phyloP scores from a whole-genome alignment of 768 basidiomycete genomes.

The Multifurca ochricompacta region DNA sequence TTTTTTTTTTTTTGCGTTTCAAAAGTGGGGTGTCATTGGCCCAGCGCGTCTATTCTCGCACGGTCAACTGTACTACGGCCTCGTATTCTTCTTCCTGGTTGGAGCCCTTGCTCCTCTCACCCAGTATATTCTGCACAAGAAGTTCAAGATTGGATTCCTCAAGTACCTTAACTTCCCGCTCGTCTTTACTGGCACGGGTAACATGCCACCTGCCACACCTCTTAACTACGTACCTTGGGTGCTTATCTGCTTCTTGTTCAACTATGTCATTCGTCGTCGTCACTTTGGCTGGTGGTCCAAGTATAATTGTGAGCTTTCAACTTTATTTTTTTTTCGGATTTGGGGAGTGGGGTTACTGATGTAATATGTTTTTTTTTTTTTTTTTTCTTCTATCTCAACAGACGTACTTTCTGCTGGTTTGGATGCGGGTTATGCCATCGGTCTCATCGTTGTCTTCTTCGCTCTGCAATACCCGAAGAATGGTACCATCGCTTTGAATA shows the following conservation, averaged over 20 bases:
- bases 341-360: slow-evolving; percentile 23
- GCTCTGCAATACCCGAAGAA: slow-evolving; percentile 55
- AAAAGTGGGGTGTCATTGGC: slow-evolving; percentile 59
- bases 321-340: not conserved
- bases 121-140: slow-evolving; percentile 39
- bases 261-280: slow-evolving; percentile 32
- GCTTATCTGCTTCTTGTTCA: slow-evolving; percentile 32
- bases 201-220: slow-evolving; percentile 37
- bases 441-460: slow-evolving; percentile 51
- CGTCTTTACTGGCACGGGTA: slow-evolving; percentile 34
- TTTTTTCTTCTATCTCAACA: too few relatives aligned
- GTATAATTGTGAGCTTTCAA: slow-evolving; percentile 29
- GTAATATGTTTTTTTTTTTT: slow-evolving; percentile 26
- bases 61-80: slow-evolving; percentile 21
- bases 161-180: slow-evolving; percentile 56
- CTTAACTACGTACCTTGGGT: slow-evolving; percentile 35
- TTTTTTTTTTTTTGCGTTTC: not conserved
- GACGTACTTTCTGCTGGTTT: slow-evolving; percentile 66
- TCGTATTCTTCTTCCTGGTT: slow-evolving; percentile 73
- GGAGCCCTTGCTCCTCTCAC: slow-evolving; percentile 55
- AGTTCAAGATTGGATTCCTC: slow-evolving; percentile 23
- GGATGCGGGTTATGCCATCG: slow-evolving; percentile 60
- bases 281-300: slow-evolving; percentile 35
- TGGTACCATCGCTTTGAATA: slow-evolving; percentile 48
- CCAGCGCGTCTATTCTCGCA: slow-evolving; percentile 36